phyloP scores from a whole-genome alignment of 1,139 yeast genomes.

The Citeromyces hawaiiensis region DNA sequence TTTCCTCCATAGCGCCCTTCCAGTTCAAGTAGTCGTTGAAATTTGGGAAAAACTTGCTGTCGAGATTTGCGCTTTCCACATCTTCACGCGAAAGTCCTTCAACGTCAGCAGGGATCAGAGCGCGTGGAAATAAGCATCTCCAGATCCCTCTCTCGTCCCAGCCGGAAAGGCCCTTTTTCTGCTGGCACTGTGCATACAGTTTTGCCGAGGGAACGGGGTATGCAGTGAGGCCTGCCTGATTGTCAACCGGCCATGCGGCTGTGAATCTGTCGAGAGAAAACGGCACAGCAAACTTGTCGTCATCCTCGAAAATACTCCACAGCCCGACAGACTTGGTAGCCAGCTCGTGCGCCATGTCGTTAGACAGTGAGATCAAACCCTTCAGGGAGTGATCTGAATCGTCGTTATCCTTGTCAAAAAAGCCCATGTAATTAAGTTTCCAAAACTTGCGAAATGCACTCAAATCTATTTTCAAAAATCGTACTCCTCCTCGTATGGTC shows the following conservation, averaged over 20 bases:
- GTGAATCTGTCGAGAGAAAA: background rate
- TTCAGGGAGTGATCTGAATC: constrained; percentile 3
- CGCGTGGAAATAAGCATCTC: constrained; percentile 74
- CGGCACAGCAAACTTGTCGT: background rate
- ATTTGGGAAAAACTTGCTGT: constrained; percentile 41
- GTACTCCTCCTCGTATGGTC: constrained; percentile 38
- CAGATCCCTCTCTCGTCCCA: constrained; percentile 80
- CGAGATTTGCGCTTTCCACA: constrained; percentile 20
- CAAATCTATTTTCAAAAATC: constrained; percentile 11
- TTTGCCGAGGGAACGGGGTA: constrained; percentile 49
- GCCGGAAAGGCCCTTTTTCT: constrained; percentile 50
- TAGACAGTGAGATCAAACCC: constrained; percentile 4
- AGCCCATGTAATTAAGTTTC: background rate
- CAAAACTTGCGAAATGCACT: background rate
- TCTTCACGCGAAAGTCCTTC: constrained; percentile 39
- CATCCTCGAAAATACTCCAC: constrained; percentile 2
- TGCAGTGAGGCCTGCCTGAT: constrained; percentile 32
- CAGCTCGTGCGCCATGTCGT: constrained; percentile 3
- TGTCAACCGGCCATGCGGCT: background rate
- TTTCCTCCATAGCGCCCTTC: constrained; percentile 42
- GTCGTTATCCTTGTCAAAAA: background rate
- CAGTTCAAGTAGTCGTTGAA: constrained; percentile 57
- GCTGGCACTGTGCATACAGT: constrained; percentile 49
- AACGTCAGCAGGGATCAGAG: constrained; percentile 21
- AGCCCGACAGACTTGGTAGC: constrained; percentile 3